A percentile compares a stretch with the other conserved stretches of the same genome.
phyloP scores from a whole-genome alignment of 306 rosid genomes.

The Vicia sativa region DNA sequence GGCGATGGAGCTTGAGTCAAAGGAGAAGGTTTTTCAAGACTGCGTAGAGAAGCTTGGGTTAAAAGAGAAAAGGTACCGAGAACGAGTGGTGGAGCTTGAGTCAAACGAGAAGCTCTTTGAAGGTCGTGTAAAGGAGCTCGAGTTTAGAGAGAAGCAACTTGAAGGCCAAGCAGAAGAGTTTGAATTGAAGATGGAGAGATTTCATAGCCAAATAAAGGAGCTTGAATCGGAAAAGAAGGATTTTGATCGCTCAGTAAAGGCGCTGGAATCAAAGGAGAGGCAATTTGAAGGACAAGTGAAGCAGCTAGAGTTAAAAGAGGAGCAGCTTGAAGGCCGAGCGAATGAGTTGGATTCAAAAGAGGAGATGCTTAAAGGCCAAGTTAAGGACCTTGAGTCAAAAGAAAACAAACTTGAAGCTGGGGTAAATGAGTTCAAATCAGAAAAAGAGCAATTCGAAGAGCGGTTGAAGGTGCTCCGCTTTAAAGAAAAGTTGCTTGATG shows the following conservation, averaged over 20 bases:
- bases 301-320: background rate
- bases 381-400: constrained; percentile 24
- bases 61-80: background rate
- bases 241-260: background rate
- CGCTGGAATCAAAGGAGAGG: background rate
- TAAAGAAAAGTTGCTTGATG: background rate
- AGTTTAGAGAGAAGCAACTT: background rate
- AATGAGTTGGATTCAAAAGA: background rate
- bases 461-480: background rate
- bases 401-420: background rate
- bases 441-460: background rate
- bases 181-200: background rate
- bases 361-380: background rate
- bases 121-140: background rate
- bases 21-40: background rate
- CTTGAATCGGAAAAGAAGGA: constrained; percentile 24
- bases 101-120: background rate
- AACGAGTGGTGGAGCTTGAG: no score
- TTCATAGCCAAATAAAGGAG: background rate
- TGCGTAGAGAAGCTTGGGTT: background rate
- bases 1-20: background rate
- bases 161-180: background rate
- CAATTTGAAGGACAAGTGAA: background rate
- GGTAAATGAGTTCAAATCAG: constrained; percentile 18
- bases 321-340: background rate